Base-by-base conservation (phyloP, 202 grass and related monocot species). In the Schoenoplectus tabernaemontani region DNA sequence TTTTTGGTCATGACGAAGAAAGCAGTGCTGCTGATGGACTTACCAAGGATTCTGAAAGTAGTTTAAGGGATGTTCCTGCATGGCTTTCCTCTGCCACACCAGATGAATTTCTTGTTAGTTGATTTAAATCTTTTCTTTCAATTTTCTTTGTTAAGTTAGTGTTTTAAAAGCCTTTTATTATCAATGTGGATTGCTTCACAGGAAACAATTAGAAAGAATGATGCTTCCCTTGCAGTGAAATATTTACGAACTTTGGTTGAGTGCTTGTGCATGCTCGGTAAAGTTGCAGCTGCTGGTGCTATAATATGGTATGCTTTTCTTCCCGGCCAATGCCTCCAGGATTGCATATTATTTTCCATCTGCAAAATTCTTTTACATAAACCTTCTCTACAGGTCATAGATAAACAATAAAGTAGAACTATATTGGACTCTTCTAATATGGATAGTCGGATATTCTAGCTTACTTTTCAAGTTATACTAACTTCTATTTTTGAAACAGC, bases 201-300 rank as follows among this genome's bases (percentile, higher is more conserved):
- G 96, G 96, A 98, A 92, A 92, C 86, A 86, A 88, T 91, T 63
- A 95, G 56, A 76, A 98, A 98, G 85, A 51, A 80, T 61, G 86
- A 98, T 59, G 51, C 51, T 47, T 66, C 91, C 17, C 68, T 92
- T 38, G 82, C 70, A 77, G 89, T 92, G 78, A 98, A 98, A 88
- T 98, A 95, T 84, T 84, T 94, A 48, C 91, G 39, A 88, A 98
- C 96, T 78, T 84, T 98, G 82, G 96, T 92, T 50, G 89, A 98
- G 54, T 95, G 96, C 78, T 92, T 98, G 80, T 98, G 84, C 79
- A 95, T 98, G 96, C 96, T 98, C 83, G 84, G 83, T 84, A 98
- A 98, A 89, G 85, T 98, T 83, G 96, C 96, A 65, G 96, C 96
- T 89, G 96, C 86, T 86, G 91, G 96, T 84, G 96, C 96, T 61